Evolutionary conservation across 2,329 filamentous ascomycete species (phyloP), one percentile per base, ranked within the genome.

Genomic region (Fusarium devonianum): DNA sequence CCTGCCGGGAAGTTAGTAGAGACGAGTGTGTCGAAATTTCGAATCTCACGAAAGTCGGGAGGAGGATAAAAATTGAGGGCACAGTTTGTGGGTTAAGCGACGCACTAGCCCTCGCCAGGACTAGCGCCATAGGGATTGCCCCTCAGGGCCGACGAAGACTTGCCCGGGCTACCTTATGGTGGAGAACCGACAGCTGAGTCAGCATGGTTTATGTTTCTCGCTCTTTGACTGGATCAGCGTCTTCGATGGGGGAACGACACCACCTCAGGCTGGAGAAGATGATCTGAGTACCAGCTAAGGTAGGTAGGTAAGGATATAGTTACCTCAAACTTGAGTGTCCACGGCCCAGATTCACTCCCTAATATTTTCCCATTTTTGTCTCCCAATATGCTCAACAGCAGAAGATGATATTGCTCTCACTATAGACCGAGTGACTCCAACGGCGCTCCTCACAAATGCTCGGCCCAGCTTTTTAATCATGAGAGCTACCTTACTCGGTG

Each of bases 31-130:
- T 69, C 65, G 55, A 68, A 69, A 69, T 55, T 67, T 66, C 57
- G 43, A 61, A 62, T 53, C 57, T 58, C 54, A 43, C 54, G 51
- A 61, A 63, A 56, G 54, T 40, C 29, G 69, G 18, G 72, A 67
- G 63, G 76, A 74, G 56, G 58, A 57, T 62, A 60, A 71, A 69
- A 70, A 67, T 67, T 69, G 55, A 61, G 51, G 56, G 58, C 57
- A 45, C 51, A 65, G 62, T 70, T 69, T 73, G 71, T 72, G 69
- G 68, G 71, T 60, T 71, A 73, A 73, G 68, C 66, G 69, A 71
- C 35, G 49, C 40, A 37, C 69, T 71, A 73, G 58, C 49, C 64
- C 23, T 23, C 21, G 48, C 41, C 9, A 17, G 49, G 14, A 25
- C 37, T 71, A 68, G 71, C 39, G 47, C 14, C 2, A 30, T 63